Base-by-base conservation (phyloP, 441 rosid genomes). In the Daphne laureola region DNA sequence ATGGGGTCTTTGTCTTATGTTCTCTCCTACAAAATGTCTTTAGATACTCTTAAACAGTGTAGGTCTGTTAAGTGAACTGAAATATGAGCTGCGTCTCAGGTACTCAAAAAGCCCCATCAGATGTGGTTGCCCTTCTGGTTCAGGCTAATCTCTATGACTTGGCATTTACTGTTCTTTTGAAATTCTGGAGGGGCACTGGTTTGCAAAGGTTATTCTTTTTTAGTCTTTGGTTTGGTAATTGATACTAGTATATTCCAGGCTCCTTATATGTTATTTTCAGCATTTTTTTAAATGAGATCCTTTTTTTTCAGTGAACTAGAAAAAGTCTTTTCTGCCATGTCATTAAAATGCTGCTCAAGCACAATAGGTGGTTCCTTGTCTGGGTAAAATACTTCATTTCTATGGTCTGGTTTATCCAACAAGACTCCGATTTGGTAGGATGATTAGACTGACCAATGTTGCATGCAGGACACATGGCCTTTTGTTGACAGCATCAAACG, bases 311-410 rank as follows among this genome's bases (percentile, higher is more conserved):
- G 99, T 85, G 96, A 86, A 71, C 68, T 94, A 75, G 99, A 94
- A 66, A 84, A 75, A 59, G 71, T 87, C 69, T 87, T 94, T 70
- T 81, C 77, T 59, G 71, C 80, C 44, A 77, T 94, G 78, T 73
- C 96, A 62, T 64, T 84, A 53, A 87, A 82, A 69, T 94, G 99
- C 71, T 90, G 96, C 73, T 90, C 87, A 40, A 67, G 57, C 62
- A 77, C 68, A 59, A 14, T 51, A 14, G 86, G 78, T 43, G 72
- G 81, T 6, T 59, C 76, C 45, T 68, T 58, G 66, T 49, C 62
- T 8, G 74, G 84, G 96, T 87, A 62, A 60, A 73, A 61, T 36
- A 35, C 17, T 47, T 56, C 52, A 16, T 11, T 62, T 53, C 40
- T 53, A 11, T 31, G 38, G 38, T 61, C 16, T 41, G 54, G 15